Evolutionary conservation across 208 protist genomes (phyloP).

Genomic region (Crithidia brevicula): DNA sequence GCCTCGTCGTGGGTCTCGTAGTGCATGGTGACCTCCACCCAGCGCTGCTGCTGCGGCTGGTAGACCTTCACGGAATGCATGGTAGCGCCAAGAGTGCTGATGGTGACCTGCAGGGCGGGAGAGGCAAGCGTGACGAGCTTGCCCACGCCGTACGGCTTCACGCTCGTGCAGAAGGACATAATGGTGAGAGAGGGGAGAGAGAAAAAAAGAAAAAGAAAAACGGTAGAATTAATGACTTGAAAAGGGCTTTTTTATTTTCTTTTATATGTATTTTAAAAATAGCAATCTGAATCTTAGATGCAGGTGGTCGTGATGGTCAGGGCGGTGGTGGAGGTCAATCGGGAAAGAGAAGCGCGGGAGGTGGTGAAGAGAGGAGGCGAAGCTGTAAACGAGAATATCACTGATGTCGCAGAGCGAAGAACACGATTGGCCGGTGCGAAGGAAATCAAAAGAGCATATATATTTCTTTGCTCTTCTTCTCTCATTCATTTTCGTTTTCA

Average conservation of each 20-base stretch:
- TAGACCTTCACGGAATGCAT: constrained; percentile 49
- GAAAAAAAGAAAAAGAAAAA: too few species aligned
- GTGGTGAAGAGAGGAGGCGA: constrained; percentile 2
- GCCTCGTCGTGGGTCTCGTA: constrained; percentile 59
- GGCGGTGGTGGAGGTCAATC: too few species aligned
- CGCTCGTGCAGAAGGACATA: constrained; percentile 37
- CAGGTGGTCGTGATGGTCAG: too few species aligned
- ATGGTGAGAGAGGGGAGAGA: not conserved
- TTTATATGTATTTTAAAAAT: too few species aligned
- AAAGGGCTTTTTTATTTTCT: not conserved
- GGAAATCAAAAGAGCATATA: too few species aligned
- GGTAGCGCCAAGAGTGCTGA: constrained; percentile 61
- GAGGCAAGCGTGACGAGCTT: constrained; percentile 44
- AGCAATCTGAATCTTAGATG: too few species aligned
- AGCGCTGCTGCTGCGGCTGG: constrained; percentile 32
- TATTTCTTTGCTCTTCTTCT: too few species aligned
- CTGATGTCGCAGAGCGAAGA: too few species aligned
- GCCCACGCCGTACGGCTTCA: constrained; percentile 40
- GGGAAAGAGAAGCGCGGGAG: not conserved
- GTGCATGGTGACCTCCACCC: constrained; percentile 61
- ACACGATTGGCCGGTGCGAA: too few species aligned
- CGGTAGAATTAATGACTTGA: too few species aligned
- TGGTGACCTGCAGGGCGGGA: constrained; percentile 37
- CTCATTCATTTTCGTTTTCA: too few species aligned
- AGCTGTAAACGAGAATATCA: too few species aligned